Percentiles rank a stretch among this genome's conserved stretches.
Evolutionary conservation across 805 yeast species (phyloP).

Genomic region (Hanseniaspora jakobsenii): DNA sequence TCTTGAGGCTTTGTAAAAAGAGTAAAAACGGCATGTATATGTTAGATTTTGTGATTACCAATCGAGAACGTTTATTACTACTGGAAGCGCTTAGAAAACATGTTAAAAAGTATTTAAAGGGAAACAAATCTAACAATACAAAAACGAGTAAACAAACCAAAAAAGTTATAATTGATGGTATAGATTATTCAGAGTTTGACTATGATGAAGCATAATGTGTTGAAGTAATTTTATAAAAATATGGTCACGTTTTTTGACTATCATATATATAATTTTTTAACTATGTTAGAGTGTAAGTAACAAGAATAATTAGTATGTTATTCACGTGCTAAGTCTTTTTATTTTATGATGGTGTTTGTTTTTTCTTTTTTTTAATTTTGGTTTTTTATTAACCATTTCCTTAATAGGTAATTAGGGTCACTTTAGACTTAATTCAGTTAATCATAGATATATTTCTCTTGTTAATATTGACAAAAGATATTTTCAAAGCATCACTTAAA

Average conservation of each 20-base stretch:
- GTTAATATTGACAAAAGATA: too few species aligned
- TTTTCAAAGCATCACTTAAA: too few species aligned
- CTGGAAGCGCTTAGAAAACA: slow-evolving; percentile 21
- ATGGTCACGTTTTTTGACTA: not conserved
- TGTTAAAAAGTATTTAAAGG: slow-evolving; percentile 19
- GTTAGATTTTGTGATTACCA: slow-evolving; percentile 17
- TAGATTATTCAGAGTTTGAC: slow-evolving; percentile 9
- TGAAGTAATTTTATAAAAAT: slow-evolving; percentile 9
- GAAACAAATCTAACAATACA: slow-evolving; percentile 8
- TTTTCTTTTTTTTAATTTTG: too few species aligned
- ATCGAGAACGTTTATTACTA: slow-evolving; percentile 20
- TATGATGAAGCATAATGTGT: slow-evolving; percentile 16
- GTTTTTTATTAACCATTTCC: too few species aligned
- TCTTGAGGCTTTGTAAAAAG: slow-evolving; percentile 26
- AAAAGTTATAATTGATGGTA: slow-evolving; percentile 10
- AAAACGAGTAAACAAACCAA: slow-evolving; percentile 10
- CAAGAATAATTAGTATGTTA: too few species aligned
- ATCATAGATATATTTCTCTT: too few species aligned
- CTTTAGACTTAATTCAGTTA: too few species aligned
- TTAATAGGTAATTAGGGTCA: too few species aligned
- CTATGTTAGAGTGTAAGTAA: too few species aligned
- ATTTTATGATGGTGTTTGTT: too few species aligned
- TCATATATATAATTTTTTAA: too few species aligned
- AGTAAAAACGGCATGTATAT: slow-evolving; percentile 24
- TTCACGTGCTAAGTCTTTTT: too few species aligned